phyloP scores from a whole-genome alignment of 176 grass and related monocot genomes.

The Aegilops umbellulata region DNA sequence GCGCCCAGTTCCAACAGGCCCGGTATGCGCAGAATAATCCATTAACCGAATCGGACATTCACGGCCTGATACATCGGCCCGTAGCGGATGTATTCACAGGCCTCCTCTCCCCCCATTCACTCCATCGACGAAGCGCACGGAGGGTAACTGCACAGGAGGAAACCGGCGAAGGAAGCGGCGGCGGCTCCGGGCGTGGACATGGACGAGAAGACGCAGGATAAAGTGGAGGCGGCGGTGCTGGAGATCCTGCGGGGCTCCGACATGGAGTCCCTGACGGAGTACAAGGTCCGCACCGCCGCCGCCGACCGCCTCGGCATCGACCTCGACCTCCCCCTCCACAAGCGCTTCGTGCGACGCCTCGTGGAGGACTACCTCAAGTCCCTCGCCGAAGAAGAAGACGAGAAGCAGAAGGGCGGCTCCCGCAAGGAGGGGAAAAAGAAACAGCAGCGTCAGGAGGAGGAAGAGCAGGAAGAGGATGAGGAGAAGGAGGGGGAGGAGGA shows the following conservation, averaged over 20 bases:
- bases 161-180: background rate
- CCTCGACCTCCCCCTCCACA: constrained; percentile 58
- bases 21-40: background rate
- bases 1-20: background rate
- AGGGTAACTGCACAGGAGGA: background rate
- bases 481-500: constrained; percentile 25
- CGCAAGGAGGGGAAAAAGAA: constrained; percentile 22
- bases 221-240: constrained; percentile 67
- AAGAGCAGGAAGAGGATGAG: constrained; percentile 13
- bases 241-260: constrained; percentile 66
- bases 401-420: background rate
- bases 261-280: constrained; percentile 64
- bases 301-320: constrained; percentile 69
- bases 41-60: background rate
- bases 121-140: background rate
- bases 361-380: constrained; percentile 64
- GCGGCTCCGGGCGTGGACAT: constrained; percentile 17
- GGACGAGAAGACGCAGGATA: constrained; percentile 53
- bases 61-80: background rate
- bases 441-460: background rate
- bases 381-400: constrained; percentile 18
- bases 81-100: too few species aligned
- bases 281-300: constrained; percentile 61
- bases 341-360: constrained; percentile 62
- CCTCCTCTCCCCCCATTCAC: background rate